A percentile compares a stretch with the other conserved stretches of the same genome.
Evolutionary conservation across 495 filamentous ascomycete species (phyloP).

Genomic region (Penicillium salamii): DNA sequence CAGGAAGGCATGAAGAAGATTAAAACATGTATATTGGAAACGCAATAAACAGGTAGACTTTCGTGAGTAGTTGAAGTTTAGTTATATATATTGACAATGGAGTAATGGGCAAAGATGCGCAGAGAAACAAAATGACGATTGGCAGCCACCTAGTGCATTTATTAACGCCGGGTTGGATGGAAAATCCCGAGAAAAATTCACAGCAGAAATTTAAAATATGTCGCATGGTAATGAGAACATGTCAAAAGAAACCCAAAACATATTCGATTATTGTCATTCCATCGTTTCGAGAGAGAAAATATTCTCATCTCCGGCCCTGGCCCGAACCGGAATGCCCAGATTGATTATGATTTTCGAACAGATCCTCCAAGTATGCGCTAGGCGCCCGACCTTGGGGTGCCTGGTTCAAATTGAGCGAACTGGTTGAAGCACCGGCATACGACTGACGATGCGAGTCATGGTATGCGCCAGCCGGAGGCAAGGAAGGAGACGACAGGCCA

Average conservation of each 20-base stretch:
- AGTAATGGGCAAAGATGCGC: background rate
- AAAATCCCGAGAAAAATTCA: background rate
- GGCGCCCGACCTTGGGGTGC: conserved; percentile 74
- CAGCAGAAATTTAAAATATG: background rate
- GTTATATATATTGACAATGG: background rate
- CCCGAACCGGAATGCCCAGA: conserved; percentile 14
- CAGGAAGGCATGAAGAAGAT: too few relatives aligned
- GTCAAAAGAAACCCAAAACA: background rate
- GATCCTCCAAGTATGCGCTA: conserved; percentile 88
- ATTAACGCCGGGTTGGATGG: background rate
- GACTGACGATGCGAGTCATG: conserved; percentile 31
- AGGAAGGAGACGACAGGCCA: conserved; percentile 27
- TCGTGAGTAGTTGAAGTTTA: background rate
- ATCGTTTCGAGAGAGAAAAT: background rate
- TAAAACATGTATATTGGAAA: too few relatives aligned
- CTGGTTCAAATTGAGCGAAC: conserved; percentile 64
- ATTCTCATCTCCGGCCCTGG: conserved; percentile 1
- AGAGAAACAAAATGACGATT: background rate
- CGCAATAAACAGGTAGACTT: too few relatives aligned
- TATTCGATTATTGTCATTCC: background rate
- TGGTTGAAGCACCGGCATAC: conserved; percentile 55
- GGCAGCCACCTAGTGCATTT: background rate
- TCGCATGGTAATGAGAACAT: background rate
- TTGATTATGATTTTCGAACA: conserved; percentile 69
- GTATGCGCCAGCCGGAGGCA: conserved; percentile 37